These are phyloP conservation scores for Entophlyctis luteolus DNA, from an alignment of 192 early-diverging fungal species.

Conservation along the genomic window DNA sequence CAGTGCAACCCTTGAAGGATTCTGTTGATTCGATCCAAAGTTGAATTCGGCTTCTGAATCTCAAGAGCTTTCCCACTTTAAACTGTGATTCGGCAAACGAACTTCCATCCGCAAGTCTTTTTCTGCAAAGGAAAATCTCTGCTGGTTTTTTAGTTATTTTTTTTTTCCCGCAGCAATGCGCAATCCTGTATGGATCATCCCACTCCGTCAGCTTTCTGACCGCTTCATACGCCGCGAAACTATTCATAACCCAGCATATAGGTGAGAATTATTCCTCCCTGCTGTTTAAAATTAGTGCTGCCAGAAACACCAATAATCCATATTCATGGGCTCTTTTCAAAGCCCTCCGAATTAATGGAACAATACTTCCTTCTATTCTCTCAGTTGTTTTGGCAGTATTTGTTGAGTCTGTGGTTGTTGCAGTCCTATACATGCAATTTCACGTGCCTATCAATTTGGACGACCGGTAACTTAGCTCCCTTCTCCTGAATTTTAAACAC, in stretches of 20 bases:
- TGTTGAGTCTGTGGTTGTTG: slow-evolving; percentile 12
- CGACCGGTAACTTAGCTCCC: slow-evolving; percentile 12
- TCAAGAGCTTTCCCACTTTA: too few relatives aligned
- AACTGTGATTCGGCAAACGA: too few relatives aligned
- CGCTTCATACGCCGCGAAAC: slow-evolving; percentile 8
- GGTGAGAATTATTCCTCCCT: not conserved
- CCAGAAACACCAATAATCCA: not conserved
- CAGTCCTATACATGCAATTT: not conserved
- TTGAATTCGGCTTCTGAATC: too few relatives aligned
- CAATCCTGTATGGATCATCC: too few relatives aligned
- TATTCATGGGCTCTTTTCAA: slow-evolving; percentile 13
- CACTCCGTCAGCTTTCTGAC: not conserved
- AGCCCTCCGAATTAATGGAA: slow-evolving; percentile 3
- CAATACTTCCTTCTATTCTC: slow-evolving; percentile 17
- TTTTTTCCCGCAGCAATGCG: too few relatives aligned
- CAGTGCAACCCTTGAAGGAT: too few relatives aligned
- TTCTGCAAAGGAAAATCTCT: too few relatives aligned
- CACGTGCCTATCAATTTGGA: slow-evolving; percentile 15
- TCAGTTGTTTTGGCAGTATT: slow-evolving; percentile 7
- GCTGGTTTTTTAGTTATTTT: too few relatives aligned
- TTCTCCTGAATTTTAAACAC: too few relatives aligned
- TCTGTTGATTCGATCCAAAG: too few relatives aligned
- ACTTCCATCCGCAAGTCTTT: too few relatives aligned
- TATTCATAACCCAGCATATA: slow-evolving; percentile 13
- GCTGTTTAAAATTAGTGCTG: not conserved